These are phyloP conservation scores for Yamadazyma akitaensis DNA, from an alignment of 805 yeast genomes.

Conservation along the genomic window DNA sequence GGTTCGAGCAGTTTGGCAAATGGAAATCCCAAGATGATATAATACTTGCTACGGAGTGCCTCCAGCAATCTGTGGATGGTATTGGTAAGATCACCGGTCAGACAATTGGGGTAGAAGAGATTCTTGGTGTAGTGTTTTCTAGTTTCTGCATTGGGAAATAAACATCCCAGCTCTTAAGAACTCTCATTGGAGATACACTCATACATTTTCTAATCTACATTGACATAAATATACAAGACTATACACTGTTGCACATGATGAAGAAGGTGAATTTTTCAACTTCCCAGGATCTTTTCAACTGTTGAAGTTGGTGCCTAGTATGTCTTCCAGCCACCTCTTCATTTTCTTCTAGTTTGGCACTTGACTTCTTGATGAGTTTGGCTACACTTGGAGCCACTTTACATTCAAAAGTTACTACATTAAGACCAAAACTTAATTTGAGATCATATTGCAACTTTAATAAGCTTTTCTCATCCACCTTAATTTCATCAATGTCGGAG, in stretches of 20 bases:
- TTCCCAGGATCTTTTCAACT: constrained; percentile 44
- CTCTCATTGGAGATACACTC: background rate
- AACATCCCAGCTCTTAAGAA: background rate
- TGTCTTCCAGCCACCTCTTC: constrained; percentile 39
- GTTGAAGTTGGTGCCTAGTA: constrained; percentile 45
- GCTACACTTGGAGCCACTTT: constrained; percentile 39
- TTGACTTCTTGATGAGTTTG: constrained; percentile 30
- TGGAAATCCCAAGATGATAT: constrained; percentile 60
- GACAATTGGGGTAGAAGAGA: constrained; percentile 83
- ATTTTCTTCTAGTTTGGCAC: constrained; percentile 18
- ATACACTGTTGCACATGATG: constrained; percentile 27
- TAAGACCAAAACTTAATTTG: constrained; percentile 39
- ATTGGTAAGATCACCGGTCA: constrained; percentile 92
- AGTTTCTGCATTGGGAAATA: constrained; percentile 92
- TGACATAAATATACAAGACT: constrained; percentile 2
- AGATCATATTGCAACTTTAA: constrained; percentile 34
- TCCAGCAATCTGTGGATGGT: constrained; percentile 73
- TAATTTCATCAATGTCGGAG: constrained; percentile 24
- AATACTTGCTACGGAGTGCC: constrained; percentile 75
- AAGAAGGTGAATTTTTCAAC: constrained; percentile 38
- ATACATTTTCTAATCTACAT: background rate
- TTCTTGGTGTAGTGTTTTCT: constrained; percentile 85
- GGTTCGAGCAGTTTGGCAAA: constrained; percentile 60
- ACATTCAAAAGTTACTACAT: constrained; percentile 38
- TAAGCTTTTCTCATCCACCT: constrained; percentile 7